A percentile compares a stretch with the other conserved stretches of the same genome.
Conservation (phyloP, 331 rosid genomes). For the Phaseolus coccineus region DNA sequence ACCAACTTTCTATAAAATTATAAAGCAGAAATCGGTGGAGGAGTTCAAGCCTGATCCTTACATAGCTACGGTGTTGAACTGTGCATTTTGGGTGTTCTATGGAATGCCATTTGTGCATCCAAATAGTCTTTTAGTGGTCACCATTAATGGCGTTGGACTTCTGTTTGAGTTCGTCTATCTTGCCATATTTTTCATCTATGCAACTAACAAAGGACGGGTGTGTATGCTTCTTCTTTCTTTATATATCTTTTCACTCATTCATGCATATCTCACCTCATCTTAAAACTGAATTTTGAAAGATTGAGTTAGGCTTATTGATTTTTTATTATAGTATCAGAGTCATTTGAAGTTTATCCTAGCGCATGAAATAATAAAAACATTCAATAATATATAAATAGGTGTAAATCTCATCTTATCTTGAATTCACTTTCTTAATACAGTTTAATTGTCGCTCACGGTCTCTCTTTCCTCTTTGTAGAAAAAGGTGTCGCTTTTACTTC, state of each 20-base stretch:
- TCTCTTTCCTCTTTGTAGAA: constrained; percentile 48
- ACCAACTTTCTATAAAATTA: constrained; percentile 58
- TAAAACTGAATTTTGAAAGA: too few species aligned
- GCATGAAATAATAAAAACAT: too few species aligned
- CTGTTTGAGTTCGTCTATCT: constrained; percentile 53
- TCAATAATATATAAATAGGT: too few species aligned
- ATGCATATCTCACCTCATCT: too few species aligned
- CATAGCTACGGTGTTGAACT: constrained; percentile 61
- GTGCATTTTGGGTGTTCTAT: constrained; percentile 72
- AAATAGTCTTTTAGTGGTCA: constrained; percentile 58
- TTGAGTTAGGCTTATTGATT: too few species aligned
- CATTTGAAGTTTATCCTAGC: too few species aligned
- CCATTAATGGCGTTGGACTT: constrained; percentile 65
- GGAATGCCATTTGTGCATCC: constrained; percentile 78
- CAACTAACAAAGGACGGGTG: constrained; percentile 55
- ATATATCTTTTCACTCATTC: not conserved
- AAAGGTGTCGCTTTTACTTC: constrained; percentile 31
- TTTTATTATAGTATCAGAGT: too few species aligned
- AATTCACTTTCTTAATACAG: too few species aligned
- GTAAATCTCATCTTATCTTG: too few species aligned
- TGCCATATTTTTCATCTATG: constrained; percentile 48
- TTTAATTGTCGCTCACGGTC: not conserved
- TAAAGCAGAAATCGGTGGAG: constrained; percentile 63
- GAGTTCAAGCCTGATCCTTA: constrained; percentile 72
- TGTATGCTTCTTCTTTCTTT: not conserved